A percentile compares a stretch with the other conserved stretches of the same genome.
Evolutionary conservation across 148 eudicot genomes (phyloP).

Genomic region (Arctostaphylos glauca): DNA sequence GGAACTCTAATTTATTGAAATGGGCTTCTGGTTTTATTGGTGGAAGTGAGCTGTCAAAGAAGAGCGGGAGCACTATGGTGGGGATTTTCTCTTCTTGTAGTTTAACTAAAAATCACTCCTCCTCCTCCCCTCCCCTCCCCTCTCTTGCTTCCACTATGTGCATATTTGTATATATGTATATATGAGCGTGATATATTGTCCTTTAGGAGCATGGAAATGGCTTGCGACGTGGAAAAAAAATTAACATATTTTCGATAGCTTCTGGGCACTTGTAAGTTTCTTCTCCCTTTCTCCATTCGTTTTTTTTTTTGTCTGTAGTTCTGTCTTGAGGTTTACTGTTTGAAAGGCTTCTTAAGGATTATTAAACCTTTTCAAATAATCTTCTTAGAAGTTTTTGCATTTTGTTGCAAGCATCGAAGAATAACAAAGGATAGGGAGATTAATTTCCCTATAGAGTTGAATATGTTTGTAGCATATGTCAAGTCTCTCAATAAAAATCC

Average conservation of each 20-base stretch:
- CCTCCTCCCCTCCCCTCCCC: not conserved
- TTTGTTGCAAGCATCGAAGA: not conserved
- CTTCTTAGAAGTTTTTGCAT: not conserved
- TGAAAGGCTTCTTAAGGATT: not conserved
- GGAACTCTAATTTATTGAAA: conserved; percentile 84
- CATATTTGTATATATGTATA: not conserved
- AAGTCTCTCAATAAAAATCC: no score
- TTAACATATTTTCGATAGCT: conserved; percentile 92
- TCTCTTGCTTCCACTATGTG: not conserved
- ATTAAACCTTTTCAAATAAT: not conserved
- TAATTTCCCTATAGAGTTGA: not conserved
- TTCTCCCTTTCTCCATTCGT: conserved; percentile 2
- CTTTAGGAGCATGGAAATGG: conserved; percentile 49
- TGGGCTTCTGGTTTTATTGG: conserved; percentile 97
- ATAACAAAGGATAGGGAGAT: not conserved
- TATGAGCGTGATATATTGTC: conserved; percentile 2
- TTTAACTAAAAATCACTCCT: conserved; percentile 1
- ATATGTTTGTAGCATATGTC: not conserved
- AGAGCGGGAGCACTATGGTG: conserved; percentile 43
- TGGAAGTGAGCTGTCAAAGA: conserved; percentile 57
- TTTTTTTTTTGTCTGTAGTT: not conserved
- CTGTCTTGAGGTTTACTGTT: not conserved
- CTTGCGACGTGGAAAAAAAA: conserved; percentile 69
- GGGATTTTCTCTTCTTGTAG: conserved; percentile 28
- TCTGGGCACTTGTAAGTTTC: conserved; percentile 93